These are phyloP conservation scores for Rhizoctonia solani DNA, from an alignment of 1,284 basidiomycete species.

Conservation along the genomic window DNA sequence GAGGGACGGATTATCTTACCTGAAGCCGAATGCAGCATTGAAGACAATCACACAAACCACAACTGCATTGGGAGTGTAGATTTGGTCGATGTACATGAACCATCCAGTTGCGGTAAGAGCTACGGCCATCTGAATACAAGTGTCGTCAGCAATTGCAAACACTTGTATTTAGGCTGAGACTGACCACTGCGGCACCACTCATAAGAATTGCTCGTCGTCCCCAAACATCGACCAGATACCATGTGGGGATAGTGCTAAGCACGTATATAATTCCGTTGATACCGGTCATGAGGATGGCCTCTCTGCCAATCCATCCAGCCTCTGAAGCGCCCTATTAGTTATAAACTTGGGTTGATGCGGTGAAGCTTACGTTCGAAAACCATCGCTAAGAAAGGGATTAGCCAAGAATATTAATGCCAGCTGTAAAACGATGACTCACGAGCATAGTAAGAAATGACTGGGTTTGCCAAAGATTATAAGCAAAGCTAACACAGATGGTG, in stretches of 20 bases:
- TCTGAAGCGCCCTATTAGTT: slow-evolving; percentile 54
- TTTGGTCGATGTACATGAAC: slow-evolving; percentile 92
- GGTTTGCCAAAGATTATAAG: no score
- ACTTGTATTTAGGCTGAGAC: slow-evolving; percentile 43
- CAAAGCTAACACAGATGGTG: slow-evolving; percentile 11
- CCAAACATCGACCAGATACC: slow-evolving; percentile 94
- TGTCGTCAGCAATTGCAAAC: background rate
- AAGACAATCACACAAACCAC: slow-evolving; percentile 91
- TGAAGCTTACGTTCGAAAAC: slow-evolving; percentile 76
- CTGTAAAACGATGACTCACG: slow-evolving; percentile 60
- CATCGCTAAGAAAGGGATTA: slow-evolving; percentile 54
- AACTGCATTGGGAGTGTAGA: slow-evolving; percentile 84
- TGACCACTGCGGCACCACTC: slow-evolving; percentile 84
- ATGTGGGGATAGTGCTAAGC: slow-evolving; percentile 83
- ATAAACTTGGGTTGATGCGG: slow-evolving; percentile 39
- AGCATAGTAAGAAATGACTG: slow-evolving; percentile 94
- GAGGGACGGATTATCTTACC: slow-evolving; percentile 47
- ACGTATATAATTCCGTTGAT: slow-evolving; percentile 91
- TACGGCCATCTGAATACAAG: slow-evolving; percentile 67
- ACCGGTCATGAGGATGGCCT: slow-evolving; percentile 96
- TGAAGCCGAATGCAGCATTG: slow-evolving; percentile 92
- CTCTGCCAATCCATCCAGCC: slow-evolving; percentile 96
- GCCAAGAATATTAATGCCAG: slow-evolving; percentile 38
- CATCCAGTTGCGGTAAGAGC: slow-evolving; percentile 80
- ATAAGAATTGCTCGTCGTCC: slow-evolving; percentile 89